phyloP scores from a whole-genome alignment of 768 basidiomycete genomes.

The Mycena latifolia region DNA sequence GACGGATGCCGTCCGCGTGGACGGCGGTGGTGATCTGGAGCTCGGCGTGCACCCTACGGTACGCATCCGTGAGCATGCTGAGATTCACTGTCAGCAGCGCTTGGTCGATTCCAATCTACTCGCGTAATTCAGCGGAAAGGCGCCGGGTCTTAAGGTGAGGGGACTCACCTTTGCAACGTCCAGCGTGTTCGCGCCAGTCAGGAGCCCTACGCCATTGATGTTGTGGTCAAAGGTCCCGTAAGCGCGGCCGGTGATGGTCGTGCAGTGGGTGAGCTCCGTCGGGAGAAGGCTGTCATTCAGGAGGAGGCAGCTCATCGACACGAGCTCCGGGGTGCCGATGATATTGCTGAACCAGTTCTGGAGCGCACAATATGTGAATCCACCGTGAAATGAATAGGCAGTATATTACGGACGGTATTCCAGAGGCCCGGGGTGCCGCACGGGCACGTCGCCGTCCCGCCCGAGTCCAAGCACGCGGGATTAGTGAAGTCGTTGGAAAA shows the following conservation, averaged over 20 bases:
- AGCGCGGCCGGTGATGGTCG: slow-evolving; percentile 55
- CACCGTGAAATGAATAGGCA: not conserved
- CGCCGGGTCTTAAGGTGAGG: too few relatives aligned
- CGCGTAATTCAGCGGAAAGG: too few relatives aligned
- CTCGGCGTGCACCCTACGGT: slow-evolving; percentile 52
- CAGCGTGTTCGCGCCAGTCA: slow-evolving; percentile 69
- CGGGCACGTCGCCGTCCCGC: slow-evolving; percentile 58
- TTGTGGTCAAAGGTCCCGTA: slow-evolving; percentile 51
- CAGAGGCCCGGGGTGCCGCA: slow-evolving; percentile 59
- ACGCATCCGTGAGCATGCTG: slow-evolving; percentile 48
- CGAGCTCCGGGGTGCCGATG: not conserved
- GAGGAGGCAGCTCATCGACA: too few relatives aligned
- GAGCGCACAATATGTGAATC: not conserved
- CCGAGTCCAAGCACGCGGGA: slow-evolving; percentile 57
- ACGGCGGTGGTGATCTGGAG: slow-evolving; percentile 51
- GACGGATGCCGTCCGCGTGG: slow-evolving; percentile 58
- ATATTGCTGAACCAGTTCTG: not conserved
- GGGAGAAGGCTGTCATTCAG: too few relatives aligned
- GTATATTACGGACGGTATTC: slow-evolving; percentile 17
- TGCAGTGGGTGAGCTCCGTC: slow-evolving; percentile 43
- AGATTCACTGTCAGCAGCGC: slow-evolving; percentile 45
- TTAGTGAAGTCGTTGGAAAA: slow-evolving; percentile 63
- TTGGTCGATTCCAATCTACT: slow-evolving; percentile 55
- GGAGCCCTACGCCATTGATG: slow-evolving; percentile 53
- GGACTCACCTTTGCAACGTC: slow-evolving; percentile 50